Base-by-base conservation (phyloP, 106 monocot genomes). In the Apostasia shenzhenica region DNA sequence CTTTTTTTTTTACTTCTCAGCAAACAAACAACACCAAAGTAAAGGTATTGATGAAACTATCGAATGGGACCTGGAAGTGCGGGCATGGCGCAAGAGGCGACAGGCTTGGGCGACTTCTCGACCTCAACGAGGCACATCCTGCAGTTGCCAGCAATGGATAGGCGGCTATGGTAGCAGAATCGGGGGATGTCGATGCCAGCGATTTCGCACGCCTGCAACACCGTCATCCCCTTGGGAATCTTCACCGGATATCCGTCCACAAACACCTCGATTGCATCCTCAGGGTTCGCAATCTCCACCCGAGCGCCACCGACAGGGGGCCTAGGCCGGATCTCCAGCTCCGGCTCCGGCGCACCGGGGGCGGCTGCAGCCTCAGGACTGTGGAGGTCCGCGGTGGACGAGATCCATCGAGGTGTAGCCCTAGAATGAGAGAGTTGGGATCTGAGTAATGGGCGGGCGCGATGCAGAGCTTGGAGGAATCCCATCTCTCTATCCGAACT, bases 121-220 rank as follows among this genome's bases (percentile, higher is more conserved):
- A 99, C 92, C 87, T 99, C 97, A 4, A 99, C 97, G 54, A 99
- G 90, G 75, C 97, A 99, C 97, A 99, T 99, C 67, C 97, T 70
- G 73, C 97, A 99, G 63, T 99, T 99, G 0, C 97, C 97, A 2
- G 97, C 97, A 45, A 99, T 87, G 58, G 97, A 92, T 1, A 99
- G 74, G 12, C 89, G 77, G 48, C 82, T 87, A 67, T 99, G 97
- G 75, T 99, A 99, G 61, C 97, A 99, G 62, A 99, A 99, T 8
- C 90, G 58, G 13, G 97, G 92, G 45, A 99, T 93, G 72, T 99
- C 97, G 14, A 99, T 89, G 39, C 92, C 97, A 39, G 92, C 97
- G 12, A 90, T 77, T 78, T 90, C 89, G 74, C 92, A 99, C 3
- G 97, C 97, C 79, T 99, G 92, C n/a, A 99, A 83, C 38, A 99